These are phyloP conservation scores for Exserohilum turcica DNA, from an alignment of 2,329 filamentous ascomycete species.

Conservation along the genomic window DNA sequence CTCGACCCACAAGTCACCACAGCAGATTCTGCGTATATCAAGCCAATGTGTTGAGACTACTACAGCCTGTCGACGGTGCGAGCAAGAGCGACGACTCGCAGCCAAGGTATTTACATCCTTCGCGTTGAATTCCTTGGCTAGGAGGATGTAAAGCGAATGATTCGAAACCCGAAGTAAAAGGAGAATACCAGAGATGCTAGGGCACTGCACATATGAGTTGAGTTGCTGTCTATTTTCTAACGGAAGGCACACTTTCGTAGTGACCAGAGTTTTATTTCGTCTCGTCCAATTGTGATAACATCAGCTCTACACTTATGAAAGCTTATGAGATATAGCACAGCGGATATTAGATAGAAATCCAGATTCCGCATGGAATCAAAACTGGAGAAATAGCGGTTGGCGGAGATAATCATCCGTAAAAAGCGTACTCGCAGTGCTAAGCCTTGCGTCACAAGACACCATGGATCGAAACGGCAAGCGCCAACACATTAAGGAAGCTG, in stretches of 20 bases:
- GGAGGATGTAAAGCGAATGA: too few species aligned
- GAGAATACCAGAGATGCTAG: too few species aligned
- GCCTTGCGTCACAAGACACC: constrained; percentile 16
- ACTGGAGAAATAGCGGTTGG: constrained; percentile 17
- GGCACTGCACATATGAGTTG: too few species aligned
- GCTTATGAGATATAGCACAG: background rate
- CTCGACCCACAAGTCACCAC: background rate
- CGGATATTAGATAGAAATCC: too few species aligned
- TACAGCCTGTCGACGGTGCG: background rate
- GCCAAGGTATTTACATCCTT: too few species aligned
- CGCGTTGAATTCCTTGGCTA: background rate
- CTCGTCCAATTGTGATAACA: background rate
- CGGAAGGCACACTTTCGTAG: too few species aligned
- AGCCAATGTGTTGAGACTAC: background rate
- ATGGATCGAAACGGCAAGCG: constrained; percentile 4
- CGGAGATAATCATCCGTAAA: constrained; percentile 15
- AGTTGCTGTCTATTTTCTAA: too few species aligned
- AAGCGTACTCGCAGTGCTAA: constrained; percentile 10
- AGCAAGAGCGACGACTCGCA: background rate
- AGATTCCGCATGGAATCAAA: background rate
- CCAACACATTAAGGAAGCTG: constrained; percentile 8
- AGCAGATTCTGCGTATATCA: background rate
- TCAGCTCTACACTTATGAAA: background rate
- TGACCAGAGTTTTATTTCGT: background rate
- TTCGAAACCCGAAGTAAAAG: too few species aligned